Percentiles rank a stretch among this genome's conserved stretches.
These are phyloP conservation scores for Coemansia sp. DNA, from an alignment of 192 early-diverging fungal genomes.

Conservation along the genomic window DNA sequence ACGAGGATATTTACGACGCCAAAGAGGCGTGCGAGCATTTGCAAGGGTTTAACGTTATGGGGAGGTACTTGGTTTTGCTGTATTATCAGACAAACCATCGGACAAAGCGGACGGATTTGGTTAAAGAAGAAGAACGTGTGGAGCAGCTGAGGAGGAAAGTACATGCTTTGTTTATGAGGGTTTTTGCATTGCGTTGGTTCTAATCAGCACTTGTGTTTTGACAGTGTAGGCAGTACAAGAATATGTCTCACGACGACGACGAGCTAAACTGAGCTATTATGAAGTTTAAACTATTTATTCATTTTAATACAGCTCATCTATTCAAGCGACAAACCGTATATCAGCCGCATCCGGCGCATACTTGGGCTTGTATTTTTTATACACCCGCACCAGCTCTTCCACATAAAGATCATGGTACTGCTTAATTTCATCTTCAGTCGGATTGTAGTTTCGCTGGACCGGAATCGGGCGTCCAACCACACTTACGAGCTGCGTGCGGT, in stretches of 20 bases:
- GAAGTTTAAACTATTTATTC: background rate
- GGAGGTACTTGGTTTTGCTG: constrained; percentile 91
- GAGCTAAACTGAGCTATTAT: background rate
- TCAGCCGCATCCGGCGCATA: constrained; percentile 40
- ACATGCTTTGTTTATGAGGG: background rate
- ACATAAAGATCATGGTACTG: constrained; percentile 45
- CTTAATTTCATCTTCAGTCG: constrained; percentile 23
- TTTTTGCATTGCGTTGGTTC: background rate
- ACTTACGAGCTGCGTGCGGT: constrained; percentile 35
- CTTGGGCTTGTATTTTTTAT: constrained; percentile 40
- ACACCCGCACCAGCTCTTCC: constrained; percentile 41
- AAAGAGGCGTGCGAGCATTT: constrained; percentile 96
- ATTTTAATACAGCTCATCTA: no score
- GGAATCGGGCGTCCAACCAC: constrained; percentile 50
- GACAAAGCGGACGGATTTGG: constrained; percentile 76
- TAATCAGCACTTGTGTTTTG: background rate
- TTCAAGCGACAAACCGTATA: constrained; percentile 37
- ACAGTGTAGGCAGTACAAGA: constrained; percentile 39
- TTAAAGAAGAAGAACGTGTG: constrained; percentile 73
- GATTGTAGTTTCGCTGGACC: constrained; percentile 30
- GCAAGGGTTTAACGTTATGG: constrained; percentile 94
- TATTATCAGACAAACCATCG: constrained; percentile 85
- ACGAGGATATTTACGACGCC: constrained; percentile 97
- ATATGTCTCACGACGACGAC: constrained; percentile 30
- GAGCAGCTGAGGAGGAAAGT: constrained; percentile 69